Evolutionary conservation across 257 asterid genomes (phyloP).

Genomic region (Jacaranda mimosifolia): DNA sequence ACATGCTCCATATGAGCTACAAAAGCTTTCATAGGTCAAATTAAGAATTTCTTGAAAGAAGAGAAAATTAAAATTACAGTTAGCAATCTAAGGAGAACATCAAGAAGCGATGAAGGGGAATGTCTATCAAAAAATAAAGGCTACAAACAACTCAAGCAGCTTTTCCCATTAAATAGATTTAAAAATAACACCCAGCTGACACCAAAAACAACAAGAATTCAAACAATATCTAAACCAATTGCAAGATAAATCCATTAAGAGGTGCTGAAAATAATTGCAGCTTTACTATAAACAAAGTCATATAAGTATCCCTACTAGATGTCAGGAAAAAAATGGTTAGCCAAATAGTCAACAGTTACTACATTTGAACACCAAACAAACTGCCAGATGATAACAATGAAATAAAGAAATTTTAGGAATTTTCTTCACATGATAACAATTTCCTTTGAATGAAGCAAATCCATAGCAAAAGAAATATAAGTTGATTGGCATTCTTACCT

Average conservation of each 20-base stretch:
- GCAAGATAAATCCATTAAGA: neutral
- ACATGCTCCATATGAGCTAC: neutral
- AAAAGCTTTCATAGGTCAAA: neutral
- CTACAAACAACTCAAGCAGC: neutral
- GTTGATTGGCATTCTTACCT: conserved; percentile 49
- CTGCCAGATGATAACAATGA: neutral
- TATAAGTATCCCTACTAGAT: neutral
- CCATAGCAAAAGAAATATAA: neutral
- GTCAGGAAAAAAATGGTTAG: neutral
- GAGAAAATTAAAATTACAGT: neutral
- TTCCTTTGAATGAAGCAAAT: conserved; percentile 12
- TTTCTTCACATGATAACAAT: conserved; percentile 4
- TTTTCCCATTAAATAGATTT: neutral
- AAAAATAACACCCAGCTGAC: neutral
- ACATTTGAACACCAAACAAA: neutral
- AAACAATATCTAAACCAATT: neutral
- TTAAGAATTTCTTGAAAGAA: neutral
- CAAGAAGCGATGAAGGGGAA: neutral
- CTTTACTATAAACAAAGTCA: neutral
- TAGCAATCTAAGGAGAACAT: neutral
- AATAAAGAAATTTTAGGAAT: neutral
- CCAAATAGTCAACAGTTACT: neutral
- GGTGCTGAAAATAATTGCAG: neutral
- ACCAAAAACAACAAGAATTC: neutral
- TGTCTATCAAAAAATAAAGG: neutral